Evolutionary conservation across 2,329 filamentous ascomycete species (phyloP), one percentile per base, ranked within the genome.

Genomic region (Nemania sp.): DNA sequence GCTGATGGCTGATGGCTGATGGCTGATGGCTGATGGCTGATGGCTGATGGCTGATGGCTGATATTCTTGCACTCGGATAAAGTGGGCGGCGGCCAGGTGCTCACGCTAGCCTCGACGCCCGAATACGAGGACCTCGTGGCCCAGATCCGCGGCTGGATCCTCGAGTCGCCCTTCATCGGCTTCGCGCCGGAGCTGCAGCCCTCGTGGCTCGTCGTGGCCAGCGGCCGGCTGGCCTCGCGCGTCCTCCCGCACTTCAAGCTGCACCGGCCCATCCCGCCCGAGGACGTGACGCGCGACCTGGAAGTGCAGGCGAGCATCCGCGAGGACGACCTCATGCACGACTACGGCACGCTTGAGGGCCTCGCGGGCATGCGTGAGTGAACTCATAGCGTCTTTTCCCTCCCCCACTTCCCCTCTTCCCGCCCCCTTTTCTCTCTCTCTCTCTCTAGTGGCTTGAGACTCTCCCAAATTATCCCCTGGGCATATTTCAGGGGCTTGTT

Each of bases 321-420:
- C 2, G 81, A 84, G 32, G 93, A 97, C 75, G 72, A 80, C 51
- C 79, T 97, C 54, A 87, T 88, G 74, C 92, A 97, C 76, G 83
- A 94, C 74, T 94, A 87, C 2, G 93, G 92, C 37, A 97, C 93
- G 6, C 80, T 96, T n/a, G 88, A 93, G 74, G 90, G 90, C 0
- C 74, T 97, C 35, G 83, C 89, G 0, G 88, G 85, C 0, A 82
- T 97, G 83, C 77, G n/a, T n/a, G n/a, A n/a, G n/a, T n/a, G n/a
- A n/a, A n/a, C n/a, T n/a, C n/a, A n/a, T n/a, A n/a, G n/a, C n/a
- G n/a, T n/a, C n/a, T n/a, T n/a, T n/a, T n/a, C n/a, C n/a, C n/a
- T n/a, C n/a, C n/a, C n/a, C n/a, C n/a, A n/a, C n/a, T n/a, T n/a
- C n/a, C n/a, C n/a, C n/a, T n/a, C n/a, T n/a, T n/a, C n/a, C n/a